phyloP scores from a whole-genome alignment of 768 basidiomycete species.

The Kockovaella imperatae region DNA sequence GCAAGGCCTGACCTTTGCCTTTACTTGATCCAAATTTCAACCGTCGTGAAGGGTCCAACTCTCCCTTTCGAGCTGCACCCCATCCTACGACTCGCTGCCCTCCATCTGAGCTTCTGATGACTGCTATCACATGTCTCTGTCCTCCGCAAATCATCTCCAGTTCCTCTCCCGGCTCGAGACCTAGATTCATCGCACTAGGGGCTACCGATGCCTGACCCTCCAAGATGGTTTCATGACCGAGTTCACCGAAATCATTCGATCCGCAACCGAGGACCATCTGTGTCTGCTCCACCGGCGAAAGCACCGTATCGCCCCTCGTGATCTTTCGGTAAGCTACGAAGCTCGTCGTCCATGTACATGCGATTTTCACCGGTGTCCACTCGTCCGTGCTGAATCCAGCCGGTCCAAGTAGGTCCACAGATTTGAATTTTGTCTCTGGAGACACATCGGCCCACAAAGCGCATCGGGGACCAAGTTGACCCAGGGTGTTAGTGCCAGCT shows the following conservation, averaged over 20 bases:
- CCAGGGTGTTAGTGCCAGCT: slow-evolving; percentile 61
- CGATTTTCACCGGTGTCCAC: slow-evolving; percentile 52
- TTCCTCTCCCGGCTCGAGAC: slow-evolving; percentile 17
- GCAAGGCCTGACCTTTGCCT: slow-evolving; percentile 15
- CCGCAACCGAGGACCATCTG: slow-evolving; percentile 64
- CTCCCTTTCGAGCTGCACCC: slow-evolving; percentile 78
- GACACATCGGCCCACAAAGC: slow-evolving; percentile 48
- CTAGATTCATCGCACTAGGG: slow-evolving; percentile 27
- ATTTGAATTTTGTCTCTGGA: slow-evolving; percentile 41
- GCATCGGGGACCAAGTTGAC: slow-evolving; percentile 58
- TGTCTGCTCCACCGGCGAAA: slow-evolving; percentile 45
- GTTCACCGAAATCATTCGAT: slow-evolving; percentile 72
- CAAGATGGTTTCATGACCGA: slow-evolving; percentile 56
- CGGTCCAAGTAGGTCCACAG: slow-evolving; percentile 24
- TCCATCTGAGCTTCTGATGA: slow-evolving; percentile 30
- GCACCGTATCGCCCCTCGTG: background rate
- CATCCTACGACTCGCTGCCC: slow-evolving; percentile 56
- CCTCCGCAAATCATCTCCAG: slow-evolving; percentile 56
- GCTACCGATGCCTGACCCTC: slow-evolving; percentile 3
- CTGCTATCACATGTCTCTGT: slow-evolving; percentile 62
- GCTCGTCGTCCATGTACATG: slow-evolving; percentile 76
- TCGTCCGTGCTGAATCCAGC: slow-evolving; percentile 21
- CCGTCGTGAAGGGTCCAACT: slow-evolving; percentile 52
- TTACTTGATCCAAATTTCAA: background rate
- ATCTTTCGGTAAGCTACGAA: slow-evolving; percentile 56